Conservation (phyloP, 306 rosid species). For the Pyrus communis region DNA sequence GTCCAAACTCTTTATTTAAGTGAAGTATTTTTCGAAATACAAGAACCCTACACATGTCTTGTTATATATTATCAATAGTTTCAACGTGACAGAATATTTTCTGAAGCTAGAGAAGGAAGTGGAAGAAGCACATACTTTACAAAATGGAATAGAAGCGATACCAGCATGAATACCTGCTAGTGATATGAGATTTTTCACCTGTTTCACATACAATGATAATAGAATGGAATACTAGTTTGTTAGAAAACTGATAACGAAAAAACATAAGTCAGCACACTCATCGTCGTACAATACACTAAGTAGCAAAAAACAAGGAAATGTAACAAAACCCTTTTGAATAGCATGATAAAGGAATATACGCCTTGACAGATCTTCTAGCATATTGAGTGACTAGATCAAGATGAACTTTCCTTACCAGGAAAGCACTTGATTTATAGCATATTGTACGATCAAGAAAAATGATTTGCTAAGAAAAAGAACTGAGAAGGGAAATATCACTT, state of each 20-base stretch:
- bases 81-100: not conserved
- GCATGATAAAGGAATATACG: not conserved
- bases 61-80: not conserved
- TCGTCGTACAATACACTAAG: not conserved
- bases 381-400: not conserved
- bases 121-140: constrained; percentile 47
- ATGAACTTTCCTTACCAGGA: not conserved
- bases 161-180: constrained; percentile 82
- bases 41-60: not conserved
- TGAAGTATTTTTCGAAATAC: not conserved
- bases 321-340: not conserved
- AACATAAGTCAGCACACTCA: not conserved
- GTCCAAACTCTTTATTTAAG: not conserved
- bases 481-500: not conserved
- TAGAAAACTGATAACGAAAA: not conserved
- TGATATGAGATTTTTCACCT: constrained; percentile 70
- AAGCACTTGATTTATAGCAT: not conserved
- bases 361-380: not conserved
- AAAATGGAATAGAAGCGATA: constrained; percentile 59
- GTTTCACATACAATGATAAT: constrained; percentile 15
- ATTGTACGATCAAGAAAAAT: not conserved
- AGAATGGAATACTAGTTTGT: not conserved
- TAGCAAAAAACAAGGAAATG: not conserved
- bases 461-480: not conserved
- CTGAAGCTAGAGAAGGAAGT: not conserved